These are phyloP conservation scores for Paecilomyces niveus DNA, from an alignment of 2,329 filamentous ascomycete genomes.

Conservation along the genomic window DNA sequence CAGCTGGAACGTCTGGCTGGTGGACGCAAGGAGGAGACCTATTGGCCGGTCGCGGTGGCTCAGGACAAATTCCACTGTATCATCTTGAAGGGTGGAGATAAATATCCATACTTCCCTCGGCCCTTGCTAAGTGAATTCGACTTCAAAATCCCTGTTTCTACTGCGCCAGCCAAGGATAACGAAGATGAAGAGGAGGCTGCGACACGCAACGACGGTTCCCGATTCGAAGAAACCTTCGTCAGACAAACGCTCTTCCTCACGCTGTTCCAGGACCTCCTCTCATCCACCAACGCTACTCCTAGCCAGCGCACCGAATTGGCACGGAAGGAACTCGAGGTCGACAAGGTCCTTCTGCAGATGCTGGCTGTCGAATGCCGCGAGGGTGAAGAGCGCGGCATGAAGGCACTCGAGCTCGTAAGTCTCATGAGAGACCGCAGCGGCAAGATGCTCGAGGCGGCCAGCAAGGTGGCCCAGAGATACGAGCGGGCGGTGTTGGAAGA, in stretches of 20 bases:
- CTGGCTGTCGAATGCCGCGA: slow-evolving; percentile 85
- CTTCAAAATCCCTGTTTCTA: slow-evolving; percentile 74
- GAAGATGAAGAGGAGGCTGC: slow-evolving; percentile 33
- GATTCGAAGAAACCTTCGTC: slow-evolving; percentile 75
- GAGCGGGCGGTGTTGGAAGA: slow-evolving; percentile 71
- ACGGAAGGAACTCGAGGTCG: slow-evolving; percentile 71
- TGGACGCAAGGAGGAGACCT: slow-evolving; percentile 79
- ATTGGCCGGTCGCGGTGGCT: slow-evolving; percentile 93
- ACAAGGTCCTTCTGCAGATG: slow-evolving; percentile 84
- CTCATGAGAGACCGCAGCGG: slow-evolving; percentile 79
- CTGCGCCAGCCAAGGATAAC: slow-evolving; percentile 36
- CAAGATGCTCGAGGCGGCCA: slow-evolving; percentile 84
- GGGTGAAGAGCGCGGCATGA: slow-evolving; percentile 90
- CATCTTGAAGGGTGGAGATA: slow-evolving; percentile 91
- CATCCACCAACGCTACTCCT: slow-evolving; percentile 57
- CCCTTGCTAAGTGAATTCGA: slow-evolving; percentile 89
- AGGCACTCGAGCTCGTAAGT: slow-evolving; percentile 80
- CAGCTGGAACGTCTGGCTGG: slow-evolving; percentile 72
- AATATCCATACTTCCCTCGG: slow-evolving; percentile 86
- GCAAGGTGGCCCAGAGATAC: slow-evolving; percentile 82
- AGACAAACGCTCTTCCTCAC: slow-evolving; percentile 64
- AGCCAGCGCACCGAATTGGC: slow-evolving; percentile 61
- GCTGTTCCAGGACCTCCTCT: slow-evolving; percentile 68
- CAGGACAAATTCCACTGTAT: slow-evolving; percentile 95
- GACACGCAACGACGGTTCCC: slow-evolving; percentile 27